Evolutionary conservation across 2,329 filamentous ascomycete genomes (phyloP).

Genomic region (Apiospora koreana): DNA sequence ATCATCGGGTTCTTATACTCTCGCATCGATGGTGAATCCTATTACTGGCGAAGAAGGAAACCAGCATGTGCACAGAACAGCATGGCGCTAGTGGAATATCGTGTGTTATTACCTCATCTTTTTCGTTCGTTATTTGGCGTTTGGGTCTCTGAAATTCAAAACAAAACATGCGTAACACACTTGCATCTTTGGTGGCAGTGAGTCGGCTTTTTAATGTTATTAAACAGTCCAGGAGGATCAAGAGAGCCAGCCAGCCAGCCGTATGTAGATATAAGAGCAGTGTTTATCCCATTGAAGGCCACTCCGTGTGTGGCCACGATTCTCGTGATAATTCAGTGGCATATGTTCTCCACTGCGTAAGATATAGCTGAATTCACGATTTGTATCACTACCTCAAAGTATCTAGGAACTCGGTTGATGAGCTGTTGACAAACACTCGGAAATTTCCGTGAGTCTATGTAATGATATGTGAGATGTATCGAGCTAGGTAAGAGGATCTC

Average conservation of each 20-base stretch:
- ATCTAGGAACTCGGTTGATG: too few relatives aligned
- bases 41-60: not conserved
- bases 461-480: too few relatives aligned
- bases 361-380: too few relatives aligned
- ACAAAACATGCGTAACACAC: not conserved
- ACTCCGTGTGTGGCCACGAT: too few relatives aligned
- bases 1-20: not conserved
- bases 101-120: not conserved
- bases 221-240: not conserved
- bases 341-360: too few relatives aligned
- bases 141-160: not conserved
- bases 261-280: not conserved
- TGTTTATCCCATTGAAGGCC: not conserved
- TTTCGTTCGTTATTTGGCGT: not conserved
- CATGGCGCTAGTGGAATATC: constrained; percentile 8
- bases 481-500: too few relatives aligned
- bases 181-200: not conserved
- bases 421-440: too few relatives aligned
- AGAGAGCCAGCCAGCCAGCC: not conserved
- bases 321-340: not conserved
- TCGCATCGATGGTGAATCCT: not conserved
- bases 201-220: not conserved
- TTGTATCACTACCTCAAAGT: too few relatives aligned
- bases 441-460: too few relatives aligned
- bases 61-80: not conserved